Percentiles rank a stretch among this genome's conserved stretches.
These are phyloP conservation scores for Amanita inopinata DNA, from an alignment of 768 basidiomycete genomes.

Conservation along the genomic window DNA sequence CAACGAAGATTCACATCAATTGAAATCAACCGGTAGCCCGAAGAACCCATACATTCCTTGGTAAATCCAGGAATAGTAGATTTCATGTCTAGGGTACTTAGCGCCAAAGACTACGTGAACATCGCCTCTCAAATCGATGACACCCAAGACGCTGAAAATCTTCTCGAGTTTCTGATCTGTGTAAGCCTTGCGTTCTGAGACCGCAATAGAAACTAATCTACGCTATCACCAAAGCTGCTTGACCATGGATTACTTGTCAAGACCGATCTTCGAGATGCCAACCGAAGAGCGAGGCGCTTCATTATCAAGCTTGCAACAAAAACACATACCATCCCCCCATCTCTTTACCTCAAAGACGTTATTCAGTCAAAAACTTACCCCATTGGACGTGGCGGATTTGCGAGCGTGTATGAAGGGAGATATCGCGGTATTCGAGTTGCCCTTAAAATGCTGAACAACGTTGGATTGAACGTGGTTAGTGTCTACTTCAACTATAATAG, in stretches of 20 bases:
- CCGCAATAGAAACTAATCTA: no score
- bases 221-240: no score
- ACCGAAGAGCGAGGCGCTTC: slow-evolving; percentile 2
- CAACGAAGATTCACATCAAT: not conserved
- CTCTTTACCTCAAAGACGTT: not conserved
- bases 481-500: not conserved
- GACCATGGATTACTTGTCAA: not conserved
- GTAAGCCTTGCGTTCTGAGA: no score
- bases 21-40: not conserved
- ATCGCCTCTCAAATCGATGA: not conserved
- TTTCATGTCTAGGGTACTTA: slow-evolving; percentile 1
- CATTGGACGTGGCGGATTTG: not conserved
- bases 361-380: no score
- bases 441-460: not conserved
- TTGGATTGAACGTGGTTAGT: not conserved
- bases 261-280: not conserved
- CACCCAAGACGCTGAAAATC: not conserved
- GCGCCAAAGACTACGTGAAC: not conserved
- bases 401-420: not conserved
- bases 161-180: not conserved
- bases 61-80: not conserved
- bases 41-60: not conserved
- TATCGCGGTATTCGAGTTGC: not conserved
- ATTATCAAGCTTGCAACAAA: not conserved
- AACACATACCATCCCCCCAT: not conserved